Conservation (phyloP, 345 rosid species). For the Brassica rapa region DNA sequence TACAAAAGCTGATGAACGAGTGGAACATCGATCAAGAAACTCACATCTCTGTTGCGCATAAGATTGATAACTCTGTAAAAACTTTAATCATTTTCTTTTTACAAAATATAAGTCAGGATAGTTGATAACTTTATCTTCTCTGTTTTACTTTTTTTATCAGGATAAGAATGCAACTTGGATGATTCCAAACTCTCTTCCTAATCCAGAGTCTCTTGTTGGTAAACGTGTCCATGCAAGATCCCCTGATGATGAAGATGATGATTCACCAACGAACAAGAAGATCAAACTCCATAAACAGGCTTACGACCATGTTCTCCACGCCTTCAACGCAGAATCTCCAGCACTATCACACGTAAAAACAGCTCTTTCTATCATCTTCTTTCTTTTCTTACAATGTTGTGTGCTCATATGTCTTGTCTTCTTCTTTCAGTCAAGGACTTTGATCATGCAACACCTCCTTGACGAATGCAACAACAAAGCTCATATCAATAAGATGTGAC, state of each 20-base stretch:
- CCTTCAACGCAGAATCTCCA: neutral
- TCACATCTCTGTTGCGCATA: neutral
- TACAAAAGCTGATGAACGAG: neutral
- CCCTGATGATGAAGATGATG: neutral
- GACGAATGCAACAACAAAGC: neutral
- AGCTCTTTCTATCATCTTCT: neutral
- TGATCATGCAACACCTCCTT: slow-evolving; percentile 4
- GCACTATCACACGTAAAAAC: neutral
- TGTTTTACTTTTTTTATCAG: neutral
- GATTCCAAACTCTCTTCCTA: neutral
- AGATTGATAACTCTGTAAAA: neutral
- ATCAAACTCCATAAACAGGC: neutral
- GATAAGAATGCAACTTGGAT: neutral
- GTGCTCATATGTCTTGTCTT: neutral
- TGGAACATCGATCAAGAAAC: neutral
- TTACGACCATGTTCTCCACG: neutral
- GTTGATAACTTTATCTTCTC: neutral
- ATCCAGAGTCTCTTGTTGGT: neutral
- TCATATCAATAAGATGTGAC: neutral
- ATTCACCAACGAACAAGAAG: slow-evolving; percentile 3
- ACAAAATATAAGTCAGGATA: no score
- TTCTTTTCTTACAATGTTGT: neutral
- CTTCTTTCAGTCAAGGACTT: slow-evolving; percentile 15
- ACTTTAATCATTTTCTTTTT: no score
- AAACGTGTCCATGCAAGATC: neutral